Evolutionary conservation across 768 basidiomycete genomes (phyloP), one percentile per base, ranked within the genome.

Genomic region (Termitomyces sp.): DNA sequence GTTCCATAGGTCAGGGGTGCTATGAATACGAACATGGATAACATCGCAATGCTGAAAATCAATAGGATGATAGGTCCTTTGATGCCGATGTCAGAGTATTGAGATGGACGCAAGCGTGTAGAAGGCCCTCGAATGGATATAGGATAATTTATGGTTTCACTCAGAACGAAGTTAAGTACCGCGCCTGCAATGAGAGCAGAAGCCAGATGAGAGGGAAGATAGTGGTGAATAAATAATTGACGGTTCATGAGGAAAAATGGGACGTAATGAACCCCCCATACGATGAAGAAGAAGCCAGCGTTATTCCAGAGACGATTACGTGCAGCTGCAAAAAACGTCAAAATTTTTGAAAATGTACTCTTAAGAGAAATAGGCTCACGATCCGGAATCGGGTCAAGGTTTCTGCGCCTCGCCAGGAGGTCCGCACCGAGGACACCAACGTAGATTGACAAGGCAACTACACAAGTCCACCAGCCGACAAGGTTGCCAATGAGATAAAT

Each of bases 181-280:
- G 93, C 82, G 43, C 97, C 97, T 41, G 96, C 94, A 56, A 98
- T 84, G 56, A 98, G 78, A 12, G 94, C 88, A 14, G 93, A 95
- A 12, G 91, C 87, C 42, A 99, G 79, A 68, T 99, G 97, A 0
- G 96, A 96, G 14, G 96, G 96, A 3, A 99, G 86, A 70, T 99
- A 99, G 70, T 97, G 95, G 69, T 99, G 97, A 26, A 99, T 76
- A 80, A 99, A 99, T 43, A 95, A 79, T 66, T 99, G 97, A 40
- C 97, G 90, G 66, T 81, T 88, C 93, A 99, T 96, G 28, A 98
- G 79, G 86, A 92, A 99, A 82, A 98, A 99, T 6, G 97, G 97
- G 66, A 89, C 75, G 74, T 97, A 99, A 70, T 99, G 97, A 54
- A 91, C 91, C 12, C 81, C 87, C 97, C 97, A 99, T 26, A 96